Evolutionary conservation across 2,329 filamentous ascomycete species (phyloP).

Genomic region (Sporothrix euskadiensis): DNA sequence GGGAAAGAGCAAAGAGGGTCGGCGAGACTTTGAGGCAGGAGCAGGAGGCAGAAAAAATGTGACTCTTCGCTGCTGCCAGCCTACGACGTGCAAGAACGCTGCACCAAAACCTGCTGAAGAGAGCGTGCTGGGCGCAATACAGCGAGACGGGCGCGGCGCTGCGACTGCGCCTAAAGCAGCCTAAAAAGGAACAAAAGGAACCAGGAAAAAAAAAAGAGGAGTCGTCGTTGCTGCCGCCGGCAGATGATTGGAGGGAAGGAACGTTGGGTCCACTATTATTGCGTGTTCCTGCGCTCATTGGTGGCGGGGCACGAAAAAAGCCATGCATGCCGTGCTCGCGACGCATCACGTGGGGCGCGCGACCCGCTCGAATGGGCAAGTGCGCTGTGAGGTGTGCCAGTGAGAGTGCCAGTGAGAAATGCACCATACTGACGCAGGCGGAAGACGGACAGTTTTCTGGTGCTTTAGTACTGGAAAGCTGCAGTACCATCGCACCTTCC

Average conservation of each 20-base stretch:
- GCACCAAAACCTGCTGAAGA: neutral
- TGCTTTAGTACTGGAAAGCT: neutral
- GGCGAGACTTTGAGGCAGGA: constrained; percentile 14
- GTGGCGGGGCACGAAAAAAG: neutral
- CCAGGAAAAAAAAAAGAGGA: constrained; percentile 20
- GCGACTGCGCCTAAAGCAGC: constrained; percentile 13
- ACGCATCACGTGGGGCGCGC: constrained; percentile 27
- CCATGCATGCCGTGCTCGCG: constrained; percentile 19
- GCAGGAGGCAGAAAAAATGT: constrained; percentile 9
- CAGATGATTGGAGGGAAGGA: constrained; percentile 17
- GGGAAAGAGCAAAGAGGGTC: constrained; percentile 28
- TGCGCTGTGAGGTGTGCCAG: neutral
- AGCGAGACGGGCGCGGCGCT: neutral
- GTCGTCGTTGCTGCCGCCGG: constrained; percentile 12
- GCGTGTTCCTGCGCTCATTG: constrained; percentile 21
- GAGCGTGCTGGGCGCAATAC: neutral
- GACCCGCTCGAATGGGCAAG: constrained; percentile 11
- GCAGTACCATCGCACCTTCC: neutral
- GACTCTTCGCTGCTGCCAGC: neutral
- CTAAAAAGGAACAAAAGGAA: constrained; percentile 23
- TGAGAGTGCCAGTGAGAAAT: constrained; percentile 18
- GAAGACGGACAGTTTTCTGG: neutral
- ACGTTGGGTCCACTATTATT: neutral
- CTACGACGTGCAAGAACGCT: neutral
- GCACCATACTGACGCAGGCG: neutral